Evolutionary conservation across 345 rosid species (phyloP).

Genomic region (Angophora floribunda): DNA sequence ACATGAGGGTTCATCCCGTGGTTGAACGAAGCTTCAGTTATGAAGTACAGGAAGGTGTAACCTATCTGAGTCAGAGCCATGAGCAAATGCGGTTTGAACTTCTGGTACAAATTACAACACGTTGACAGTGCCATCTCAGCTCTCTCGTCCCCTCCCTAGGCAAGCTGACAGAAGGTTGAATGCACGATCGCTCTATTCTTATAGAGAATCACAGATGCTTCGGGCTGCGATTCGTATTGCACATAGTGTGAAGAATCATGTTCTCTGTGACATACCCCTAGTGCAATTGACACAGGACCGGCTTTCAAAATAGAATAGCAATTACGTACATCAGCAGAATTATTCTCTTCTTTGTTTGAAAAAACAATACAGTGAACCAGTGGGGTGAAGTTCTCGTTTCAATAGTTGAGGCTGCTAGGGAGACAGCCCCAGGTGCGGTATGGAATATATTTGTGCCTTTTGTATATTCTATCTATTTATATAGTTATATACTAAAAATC

Average conservation of each 20-base stretch:
- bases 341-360: neutral
- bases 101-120: neutral
- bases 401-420: neutral
- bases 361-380: neutral
- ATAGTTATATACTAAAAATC: neutral
- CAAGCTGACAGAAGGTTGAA: neutral
- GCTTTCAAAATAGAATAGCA: neutral
- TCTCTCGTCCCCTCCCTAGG: neutral
- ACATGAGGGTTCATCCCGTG: conserved; percentile 73
- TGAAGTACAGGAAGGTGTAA: conserved; percentile 43
- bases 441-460: neutral
- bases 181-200: neutral
- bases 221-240: neutral
- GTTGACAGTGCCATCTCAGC: neutral
- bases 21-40: conserved; percentile 59
- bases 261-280: neutral
- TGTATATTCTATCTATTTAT: neutral
- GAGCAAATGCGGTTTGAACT: conserved; percentile 47
- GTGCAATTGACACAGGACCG: neutral
- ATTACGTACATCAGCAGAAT: neutral
- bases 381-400: neutral
- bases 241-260: neutral
- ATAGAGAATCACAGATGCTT: neutral
- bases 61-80: conserved; percentile 41
- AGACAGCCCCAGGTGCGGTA: neutral